Evolutionary conservation across 805 yeast species (phyloP).

Genomic region (Ogataea dorogensis): DNA sequence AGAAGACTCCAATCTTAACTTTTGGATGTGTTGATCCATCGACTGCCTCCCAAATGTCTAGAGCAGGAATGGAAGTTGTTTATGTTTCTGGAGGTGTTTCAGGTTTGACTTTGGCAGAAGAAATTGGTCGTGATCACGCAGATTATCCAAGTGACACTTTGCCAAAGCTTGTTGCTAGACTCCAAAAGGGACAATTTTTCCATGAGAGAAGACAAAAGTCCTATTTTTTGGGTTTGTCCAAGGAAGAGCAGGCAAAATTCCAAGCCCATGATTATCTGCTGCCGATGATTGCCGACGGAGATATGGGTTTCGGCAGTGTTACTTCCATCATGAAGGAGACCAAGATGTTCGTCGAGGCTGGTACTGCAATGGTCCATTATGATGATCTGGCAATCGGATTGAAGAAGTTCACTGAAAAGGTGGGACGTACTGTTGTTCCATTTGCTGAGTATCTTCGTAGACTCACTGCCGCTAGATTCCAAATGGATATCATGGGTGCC

Average conservation of each 20-base stretch:
- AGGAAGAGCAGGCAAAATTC: conserved; percentile 20
- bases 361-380: conserved; percentile 64
- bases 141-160: conserved; percentile 70
- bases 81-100: conserved; percentile 66
- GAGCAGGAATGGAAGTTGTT: conserved; percentile 47
- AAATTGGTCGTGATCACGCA: conserved; percentile 65
- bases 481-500: conserved; percentile 63
- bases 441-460: conserved; percentile 54
- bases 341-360: conserved; percentile 62
- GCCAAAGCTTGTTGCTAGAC: conserved; percentile 62
- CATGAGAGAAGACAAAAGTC: conserved; percentile 46
- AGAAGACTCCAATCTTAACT: conserved; percentile 50
- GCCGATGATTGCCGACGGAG: conserved; percentile 67
- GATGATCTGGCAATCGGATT: conserved; percentile 68
- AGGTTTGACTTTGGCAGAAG: conserved; percentile 57
- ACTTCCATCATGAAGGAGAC: conserved; percentile 65
- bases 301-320: conserved; percentile 65
- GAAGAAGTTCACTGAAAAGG: conserved; percentile 62
- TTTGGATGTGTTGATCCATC: conserved; percentile 63
- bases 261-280: conserved; percentile 47
- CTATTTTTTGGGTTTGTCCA: conserved; percentile 11
- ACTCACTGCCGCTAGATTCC: conserved; percentile 55
- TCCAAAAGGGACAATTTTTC: conserved; percentile 55
- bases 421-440: conserved; percentile 63
- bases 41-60: conserved; percentile 56